Percentiles rank a stretch among this genome's conserved stretches.
phyloP scores from a whole-genome alignment of 768 basidiomycete genomes.

The Phlegmacium glaucopus region DNA sequence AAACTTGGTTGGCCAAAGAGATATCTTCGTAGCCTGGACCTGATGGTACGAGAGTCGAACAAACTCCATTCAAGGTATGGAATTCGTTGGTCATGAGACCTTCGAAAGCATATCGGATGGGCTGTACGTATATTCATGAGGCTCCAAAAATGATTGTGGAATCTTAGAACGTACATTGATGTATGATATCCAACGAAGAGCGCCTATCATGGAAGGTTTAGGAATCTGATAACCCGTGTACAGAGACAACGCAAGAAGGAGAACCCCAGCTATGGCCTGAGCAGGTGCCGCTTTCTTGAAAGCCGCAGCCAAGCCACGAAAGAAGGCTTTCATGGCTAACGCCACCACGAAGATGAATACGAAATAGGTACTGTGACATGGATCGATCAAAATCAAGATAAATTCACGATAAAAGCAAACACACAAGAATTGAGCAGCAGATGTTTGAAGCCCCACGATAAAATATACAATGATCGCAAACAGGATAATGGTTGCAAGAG shows the following conservation, averaged over 20 bases:
- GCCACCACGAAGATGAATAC: slow-evolving; percentile 56
- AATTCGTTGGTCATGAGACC: slow-evolving; percentile 81
- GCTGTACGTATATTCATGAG: slow-evolving; percentile 26
- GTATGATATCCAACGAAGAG: slow-evolving; percentile 63
- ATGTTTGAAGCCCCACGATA: too few species aligned
- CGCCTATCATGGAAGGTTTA: slow-evolving; percentile 62
- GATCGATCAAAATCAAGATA: slow-evolving; percentile 7
- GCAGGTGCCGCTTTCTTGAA: slow-evolving; percentile 61
- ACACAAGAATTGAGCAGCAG: too few species aligned
- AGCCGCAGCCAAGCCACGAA: slow-evolving; percentile 63
- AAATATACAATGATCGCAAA: too few species aligned
- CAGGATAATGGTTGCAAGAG: too few species aligned
- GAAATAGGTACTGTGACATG: slow-evolving; percentile 51
- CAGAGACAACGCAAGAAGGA: slow-evolving; percentile 26
- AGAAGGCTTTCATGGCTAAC: slow-evolving; percentile 72
- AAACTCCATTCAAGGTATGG: slow-evolving; percentile 58
- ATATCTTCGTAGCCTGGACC: slow-evolving; percentile 61
- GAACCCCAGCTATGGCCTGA: slow-evolving; percentile 52
- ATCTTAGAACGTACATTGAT: slow-evolving; percentile 54
- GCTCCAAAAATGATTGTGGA: not conserved
- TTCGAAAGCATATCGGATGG: slow-evolving; percentile 74
- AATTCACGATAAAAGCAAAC: slow-evolving; percentile 54
- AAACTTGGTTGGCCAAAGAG: slow-evolving; percentile 65
- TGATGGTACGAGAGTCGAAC: slow-evolving; percentile 55
- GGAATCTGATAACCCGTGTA: slow-evolving; percentile 36